Percentiles rank a stretch among this genome's conserved stretches.
Evolutionary conservation across 140 eudicot species (phyloP).

Genomic region (Cichorium intybus): DNA sequence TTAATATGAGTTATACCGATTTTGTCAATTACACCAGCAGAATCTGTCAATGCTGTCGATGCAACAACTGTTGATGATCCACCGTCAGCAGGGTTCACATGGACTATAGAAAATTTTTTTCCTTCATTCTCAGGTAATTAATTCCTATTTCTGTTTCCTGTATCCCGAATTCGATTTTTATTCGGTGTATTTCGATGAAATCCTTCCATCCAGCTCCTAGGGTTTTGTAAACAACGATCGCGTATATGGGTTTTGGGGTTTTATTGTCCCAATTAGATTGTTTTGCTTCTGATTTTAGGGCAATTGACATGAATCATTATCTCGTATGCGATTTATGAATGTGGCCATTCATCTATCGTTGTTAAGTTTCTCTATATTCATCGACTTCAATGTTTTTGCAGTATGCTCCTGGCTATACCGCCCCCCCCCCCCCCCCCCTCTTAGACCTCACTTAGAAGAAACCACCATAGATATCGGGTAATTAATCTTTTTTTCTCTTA

Average conservation of each 20-base stretch:
- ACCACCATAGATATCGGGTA: no score
- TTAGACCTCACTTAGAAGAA: conserved; percentile 42
- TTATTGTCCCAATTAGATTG: not conserved
- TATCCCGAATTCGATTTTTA: not conserved
- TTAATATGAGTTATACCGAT: no score
- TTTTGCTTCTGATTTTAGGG: not conserved
- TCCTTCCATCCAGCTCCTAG: not conserved
- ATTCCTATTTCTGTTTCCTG: not conserved
- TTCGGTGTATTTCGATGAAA: not conserved
- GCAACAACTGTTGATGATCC: no score
- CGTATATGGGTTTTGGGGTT: not conserved
- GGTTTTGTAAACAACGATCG: not conserved
- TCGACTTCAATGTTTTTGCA: conserved; percentile 28
- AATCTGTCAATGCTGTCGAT: no score
- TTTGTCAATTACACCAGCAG: no score
- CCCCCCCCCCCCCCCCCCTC: conserved; percentile 70
- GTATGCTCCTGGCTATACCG: conserved; percentile 94
- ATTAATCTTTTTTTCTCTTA: no score
- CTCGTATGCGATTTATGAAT: no score
- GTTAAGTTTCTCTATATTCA: not conserved
- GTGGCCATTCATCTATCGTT: conserved; percentile 22
- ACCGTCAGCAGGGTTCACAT: no score
- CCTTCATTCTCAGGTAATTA: not conserved
- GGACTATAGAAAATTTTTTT: no score
- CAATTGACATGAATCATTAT: no score